Conservation (phyloP, 306 rosid species). For the Quercus gilva region DNA sequence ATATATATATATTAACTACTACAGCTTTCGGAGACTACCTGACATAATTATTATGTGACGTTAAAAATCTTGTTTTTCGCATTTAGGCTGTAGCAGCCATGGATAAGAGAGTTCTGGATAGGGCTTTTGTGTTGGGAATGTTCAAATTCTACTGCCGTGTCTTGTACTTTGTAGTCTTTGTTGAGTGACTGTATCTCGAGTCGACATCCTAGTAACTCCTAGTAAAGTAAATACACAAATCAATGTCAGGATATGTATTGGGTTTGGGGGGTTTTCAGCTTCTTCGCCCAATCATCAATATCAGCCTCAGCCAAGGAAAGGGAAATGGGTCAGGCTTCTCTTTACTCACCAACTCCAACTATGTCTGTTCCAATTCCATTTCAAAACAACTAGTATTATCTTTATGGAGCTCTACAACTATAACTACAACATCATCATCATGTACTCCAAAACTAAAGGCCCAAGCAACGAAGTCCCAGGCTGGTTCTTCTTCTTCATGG, state of each 20-base stretch:
- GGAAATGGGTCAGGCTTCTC: background rate
- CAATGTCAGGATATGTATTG: conserved; percentile 31
- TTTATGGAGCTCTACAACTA: background rate
- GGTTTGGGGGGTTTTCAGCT: background rate
- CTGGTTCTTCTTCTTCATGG: conserved; percentile 7
- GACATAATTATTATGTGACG: no score
- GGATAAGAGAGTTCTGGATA: background rate
- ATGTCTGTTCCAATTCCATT: background rate
- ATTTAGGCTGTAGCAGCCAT: no score
- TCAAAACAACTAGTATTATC: background rate
- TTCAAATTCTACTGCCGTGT: background rate
- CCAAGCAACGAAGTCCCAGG: conserved; percentile 6
- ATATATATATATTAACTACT: no score
- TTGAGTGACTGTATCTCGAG: background rate
- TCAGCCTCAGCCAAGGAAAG: background rate
- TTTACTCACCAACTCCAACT: background rate
- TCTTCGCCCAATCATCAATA: no score
- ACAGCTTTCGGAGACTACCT: no score
- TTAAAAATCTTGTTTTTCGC: no score
- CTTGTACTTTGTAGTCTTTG: background rate
- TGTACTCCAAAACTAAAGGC: background rate
- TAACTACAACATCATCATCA: background rate
- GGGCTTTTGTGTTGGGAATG: background rate
- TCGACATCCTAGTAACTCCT: background rate
- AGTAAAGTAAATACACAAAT: background rate